phyloP scores from a whole-genome alignment of 2,329 filamentous ascomycete species.

The Colletotrichum eremochloae region DNA sequence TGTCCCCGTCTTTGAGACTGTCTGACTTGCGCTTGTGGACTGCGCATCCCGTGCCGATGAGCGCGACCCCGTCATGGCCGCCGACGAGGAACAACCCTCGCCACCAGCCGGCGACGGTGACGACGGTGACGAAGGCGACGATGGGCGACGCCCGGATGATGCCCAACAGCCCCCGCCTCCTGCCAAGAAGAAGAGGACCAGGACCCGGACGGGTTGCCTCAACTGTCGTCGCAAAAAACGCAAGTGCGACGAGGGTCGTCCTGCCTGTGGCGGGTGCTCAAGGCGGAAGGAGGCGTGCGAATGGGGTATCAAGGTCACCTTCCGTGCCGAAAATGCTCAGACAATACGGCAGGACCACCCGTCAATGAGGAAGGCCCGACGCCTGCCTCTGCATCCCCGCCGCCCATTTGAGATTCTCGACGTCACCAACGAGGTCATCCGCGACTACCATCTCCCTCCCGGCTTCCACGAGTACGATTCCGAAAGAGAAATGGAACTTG shows the following conservation, averaged over 20 bases:
- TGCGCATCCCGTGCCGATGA: slow-evolving; percentile 8
- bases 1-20: not conserved
- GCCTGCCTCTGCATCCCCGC: slow-evolving; percentile 44
- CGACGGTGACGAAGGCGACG: not conserved
- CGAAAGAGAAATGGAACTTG: slow-evolving; percentile 20
- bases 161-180: slow-evolving; percentile 18
- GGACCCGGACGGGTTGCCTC: slow-evolving; percentile 54
- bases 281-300: slow-evolving; percentile 51
- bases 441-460: slow-evolving; percentile 51
- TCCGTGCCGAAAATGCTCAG: slow-evolving; percentile 54
- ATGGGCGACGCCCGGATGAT: slow-evolving; percentile 13
- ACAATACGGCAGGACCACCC: slow-evolving; percentile 50
- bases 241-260: slow-evolving; percentile 54
- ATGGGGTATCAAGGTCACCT: slow-evolving; percentile 56
- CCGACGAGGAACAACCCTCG: not conserved
- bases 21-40: slow-evolving; percentile 6
- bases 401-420: slow-evolving; percentile 54
- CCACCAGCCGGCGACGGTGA: slow-evolving; percentile 8
- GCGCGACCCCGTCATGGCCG: slow-evolving; percentile 13
- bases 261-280: slow-evolving; percentile 52
- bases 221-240: slow-evolving; percentile 56
- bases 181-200: slow-evolving; percentile 48
- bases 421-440: slow-evolving; percentile 53
- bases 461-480: slow-evolving; percentile 36
- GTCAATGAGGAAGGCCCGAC: slow-evolving; percentile 50